Percentiles rank a stretch among this genome's conserved stretches.
phyloP scores from a whole-genome alignment of 352 stramenopile genomes.

The Pythium periplocum region DNA sequence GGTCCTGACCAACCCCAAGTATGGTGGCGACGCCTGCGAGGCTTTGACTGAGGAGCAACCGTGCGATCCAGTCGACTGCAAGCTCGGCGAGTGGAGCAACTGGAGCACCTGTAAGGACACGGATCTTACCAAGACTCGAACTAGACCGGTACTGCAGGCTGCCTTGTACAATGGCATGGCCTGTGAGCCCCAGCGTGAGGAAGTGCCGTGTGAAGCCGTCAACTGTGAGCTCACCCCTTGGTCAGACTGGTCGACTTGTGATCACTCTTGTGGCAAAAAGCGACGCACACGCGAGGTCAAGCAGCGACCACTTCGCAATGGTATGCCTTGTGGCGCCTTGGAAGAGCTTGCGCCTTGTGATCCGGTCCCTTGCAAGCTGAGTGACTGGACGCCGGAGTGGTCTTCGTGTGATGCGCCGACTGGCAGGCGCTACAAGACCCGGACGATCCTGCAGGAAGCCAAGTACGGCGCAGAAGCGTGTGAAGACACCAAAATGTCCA shows the following conservation, averaged over 20 bases:
- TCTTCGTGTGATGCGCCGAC: not conserved
- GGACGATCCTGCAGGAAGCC: slow-evolving; percentile 28
- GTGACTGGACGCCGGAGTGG: not conserved
- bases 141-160: not conserved
- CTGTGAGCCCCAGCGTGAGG: slow-evolving; percentile 3
- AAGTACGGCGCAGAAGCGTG: slow-evolving; percentile 39
- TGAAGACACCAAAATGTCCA: slow-evolving; percentile 21
- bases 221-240: slow-evolving; percentile 32
- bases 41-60: slow-evolving; percentile 22
- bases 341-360: slow-evolving; percentile 14
- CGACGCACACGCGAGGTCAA: slow-evolving; percentile 9
- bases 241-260: slow-evolving; percentile 12
- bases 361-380: slow-evolving; percentile 7
- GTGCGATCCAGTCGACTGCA: slow-evolving; percentile 52
- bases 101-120: slow-evolving; percentile 4
- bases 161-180: slow-evolving; percentile 7
- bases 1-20: slow-evolving; percentile 24
- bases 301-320: slow-evolving; percentile 10
- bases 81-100: slow-evolving; percentile 28
- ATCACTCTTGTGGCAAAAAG: slow-evolving; percentile 37
- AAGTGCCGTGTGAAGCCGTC: slow-evolving; percentile 21
- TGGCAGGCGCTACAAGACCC: slow-evolving; percentile 27
- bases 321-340: slow-evolving; percentile 2
- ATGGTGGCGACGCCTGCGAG: slow-evolving; percentile 22
- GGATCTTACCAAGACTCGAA: slow-evolving; percentile 2